Evolutionary conservation across 2,329 filamentous ascomycete species (phyloP).

Genomic region (Fonsecaea monophora): DNA sequence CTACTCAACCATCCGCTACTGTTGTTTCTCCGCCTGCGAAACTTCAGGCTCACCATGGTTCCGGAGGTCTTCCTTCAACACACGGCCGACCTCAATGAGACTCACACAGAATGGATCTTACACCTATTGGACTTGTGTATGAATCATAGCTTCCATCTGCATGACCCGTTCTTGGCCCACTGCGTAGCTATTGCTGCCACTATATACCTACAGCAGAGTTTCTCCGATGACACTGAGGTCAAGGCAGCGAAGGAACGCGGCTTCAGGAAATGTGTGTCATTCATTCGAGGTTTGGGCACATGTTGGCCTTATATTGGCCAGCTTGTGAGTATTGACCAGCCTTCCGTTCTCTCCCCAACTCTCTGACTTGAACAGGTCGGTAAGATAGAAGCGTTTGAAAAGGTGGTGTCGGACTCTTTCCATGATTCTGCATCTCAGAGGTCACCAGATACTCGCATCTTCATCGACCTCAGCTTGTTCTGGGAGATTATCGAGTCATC

Average conservation of each 20-base stretch:
- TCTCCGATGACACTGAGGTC: constrained; percentile 51
- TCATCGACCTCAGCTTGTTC: constrained; percentile 57
- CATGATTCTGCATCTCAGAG: constrained; percentile 47
- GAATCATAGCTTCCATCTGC: constrained; percentile 55
- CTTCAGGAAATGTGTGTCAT: constrained; percentile 55
- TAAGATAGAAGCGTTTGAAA: constrained; percentile 52
- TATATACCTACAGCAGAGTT: constrained; percentile 62
- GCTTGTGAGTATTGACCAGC: constrained; percentile 45
- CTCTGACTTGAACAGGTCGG: constrained; percentile 45
- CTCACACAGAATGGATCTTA: constrained; percentile 61
- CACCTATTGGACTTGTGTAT: constrained; percentile 58
- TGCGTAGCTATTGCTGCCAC: constrained; percentile 61
- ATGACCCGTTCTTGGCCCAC: constrained; percentile 57
- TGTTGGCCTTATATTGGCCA: constrained; percentile 56
- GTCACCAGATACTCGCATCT: constrained; percentile 40
- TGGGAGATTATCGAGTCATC: constrained; percentile 59
- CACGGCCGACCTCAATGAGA: constrained; percentile 59
- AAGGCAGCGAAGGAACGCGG: constrained; percentile 52
- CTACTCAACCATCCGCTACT: constrained; percentile 63
- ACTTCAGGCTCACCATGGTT: constrained; percentile 57
- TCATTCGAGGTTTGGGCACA: constrained; percentile 51
- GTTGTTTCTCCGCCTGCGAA: constrained; percentile 60
- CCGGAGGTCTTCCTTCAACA: constrained; percentile 63
- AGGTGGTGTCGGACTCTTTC: constrained; percentile 55
- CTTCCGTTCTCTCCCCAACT: neutral